A percentile compares a stretch with the other conserved stretches of the same genome.
phyloP scores from a whole-genome alignment of 192 early-diverging fungal genomes.

The Backusella tarrabulga region DNA sequence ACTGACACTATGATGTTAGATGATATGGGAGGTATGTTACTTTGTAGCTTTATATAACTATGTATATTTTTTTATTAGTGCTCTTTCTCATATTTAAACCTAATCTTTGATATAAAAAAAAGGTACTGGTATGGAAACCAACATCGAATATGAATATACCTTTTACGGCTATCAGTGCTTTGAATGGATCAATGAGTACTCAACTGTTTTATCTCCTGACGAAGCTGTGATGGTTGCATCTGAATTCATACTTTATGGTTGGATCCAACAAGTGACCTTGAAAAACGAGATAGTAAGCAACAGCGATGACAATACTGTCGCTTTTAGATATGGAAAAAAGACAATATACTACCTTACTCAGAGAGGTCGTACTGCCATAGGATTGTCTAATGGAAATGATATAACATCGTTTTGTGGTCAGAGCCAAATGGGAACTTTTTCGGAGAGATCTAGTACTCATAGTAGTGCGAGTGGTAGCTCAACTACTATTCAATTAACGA shows the following conservation, averaged over 20 bases:
- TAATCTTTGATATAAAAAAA: neutral
- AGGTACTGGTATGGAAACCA: conserved; percentile 2
- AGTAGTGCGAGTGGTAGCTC: neutral
- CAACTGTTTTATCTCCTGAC: conserved; percentile 46
- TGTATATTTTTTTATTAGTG: neutral
- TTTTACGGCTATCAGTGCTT: conserved; percentile 47
- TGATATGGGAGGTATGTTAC: conserved; percentile 19
- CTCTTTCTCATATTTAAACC: neutral
- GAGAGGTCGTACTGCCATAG: neutral
- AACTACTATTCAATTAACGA: neutral
- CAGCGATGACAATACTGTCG: neutral
- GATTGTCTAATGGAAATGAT: neutral
- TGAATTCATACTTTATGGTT: conserved; percentile 47
- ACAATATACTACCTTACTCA: conserved; percentile 23
- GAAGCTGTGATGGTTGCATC: conserved; percentile 47
- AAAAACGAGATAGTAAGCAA: conserved; percentile 25
- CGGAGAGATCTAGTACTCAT: conserved; percentile 10
- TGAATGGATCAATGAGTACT: conserved; percentile 54
- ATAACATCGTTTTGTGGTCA: neutral
- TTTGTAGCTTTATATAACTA: neutral
- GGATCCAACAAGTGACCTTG: conserved; percentile 39
- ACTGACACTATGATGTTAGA: conserved; percentile 25
- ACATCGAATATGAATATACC: conserved; percentile 28
- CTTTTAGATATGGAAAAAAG: conserved; percentile 11
- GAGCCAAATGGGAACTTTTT: neutral